These are phyloP conservation scores for Phaffomyces thermotolerans DNA, from an alignment of 805 yeast species.

Conservation along the genomic window DNA sequence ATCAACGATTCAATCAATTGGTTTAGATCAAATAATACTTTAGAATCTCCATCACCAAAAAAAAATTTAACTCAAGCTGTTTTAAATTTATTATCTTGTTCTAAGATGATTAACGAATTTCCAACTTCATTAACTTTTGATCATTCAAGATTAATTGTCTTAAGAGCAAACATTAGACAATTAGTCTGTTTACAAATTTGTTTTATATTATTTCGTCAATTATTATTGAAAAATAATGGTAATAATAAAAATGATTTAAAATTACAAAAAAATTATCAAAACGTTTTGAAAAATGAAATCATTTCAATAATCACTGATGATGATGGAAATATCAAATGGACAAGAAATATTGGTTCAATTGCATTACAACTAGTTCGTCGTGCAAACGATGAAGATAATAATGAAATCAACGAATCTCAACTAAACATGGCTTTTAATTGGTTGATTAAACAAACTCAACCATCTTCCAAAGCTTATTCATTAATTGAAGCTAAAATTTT, in stretches of 20 bases:
- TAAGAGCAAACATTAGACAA: conserved; percentile 83
- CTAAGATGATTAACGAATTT: conserved; percentile 74
- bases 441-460: conserved; percentile 83
- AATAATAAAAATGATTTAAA: conserved; percentile 13
- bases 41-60: conserved; percentile 26
- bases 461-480: conserved; percentile 67
- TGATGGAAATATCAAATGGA: conserved; percentile 86
- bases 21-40: conserved; percentile 4
- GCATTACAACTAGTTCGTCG: conserved; percentile 58
- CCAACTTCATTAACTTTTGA: conserved; percentile 83
- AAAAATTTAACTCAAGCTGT: conserved; percentile 41
- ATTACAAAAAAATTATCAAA: conserved; percentile 32
- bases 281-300: conserved; percentile 57
- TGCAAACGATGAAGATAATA: conserved; percentile 20
- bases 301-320: conserved; percentile 77
- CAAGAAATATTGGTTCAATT: conserved; percentile 67
- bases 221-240: conserved; percentile 31
- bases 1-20: conserved; percentile 24
- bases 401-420: conserved; percentile 23
- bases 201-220: conserved; percentile 62
- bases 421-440: conserved; percentile 61
- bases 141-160: conserved; percentile 65
- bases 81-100: conserved; percentile 61
- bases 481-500: conserved; percentile 64
- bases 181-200: conserved; percentile 75